phyloP scores from a whole-genome alignment of 208 protist genomes.

The Herpetomonas samuelpessoai region DNA sequence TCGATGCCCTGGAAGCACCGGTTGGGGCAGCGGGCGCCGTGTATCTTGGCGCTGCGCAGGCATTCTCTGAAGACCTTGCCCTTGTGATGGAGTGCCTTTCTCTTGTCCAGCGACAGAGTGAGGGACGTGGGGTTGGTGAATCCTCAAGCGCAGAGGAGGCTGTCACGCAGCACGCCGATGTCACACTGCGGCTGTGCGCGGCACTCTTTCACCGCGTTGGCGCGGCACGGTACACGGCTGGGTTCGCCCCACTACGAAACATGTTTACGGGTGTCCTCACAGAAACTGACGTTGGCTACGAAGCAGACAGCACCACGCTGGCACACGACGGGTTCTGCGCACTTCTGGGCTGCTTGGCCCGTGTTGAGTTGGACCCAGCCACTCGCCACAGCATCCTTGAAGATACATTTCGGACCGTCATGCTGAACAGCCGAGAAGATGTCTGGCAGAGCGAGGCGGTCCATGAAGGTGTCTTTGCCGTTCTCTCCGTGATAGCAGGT shows the following conservation, averaged over 20 bases:
- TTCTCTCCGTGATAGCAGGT: not conserved
- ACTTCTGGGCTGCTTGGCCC: slow-evolving; percentile 27
- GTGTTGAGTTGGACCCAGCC: slow-evolving; percentile 20
- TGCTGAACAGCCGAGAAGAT: slow-evolving; percentile 11
- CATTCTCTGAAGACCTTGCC: not conserved
- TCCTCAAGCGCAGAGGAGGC: no score
- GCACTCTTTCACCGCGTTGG: slow-evolving; percentile 16
- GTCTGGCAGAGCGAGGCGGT: slow-evolving; percentile 35
- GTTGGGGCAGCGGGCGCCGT: no score
- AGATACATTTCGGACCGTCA: slow-evolving; percentile 15
- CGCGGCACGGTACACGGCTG: slow-evolving; percentile 26
- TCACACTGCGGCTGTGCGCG: not conserved
- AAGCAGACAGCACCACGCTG: not conserved
- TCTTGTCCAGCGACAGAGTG: not conserved
- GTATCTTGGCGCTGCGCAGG: no score
- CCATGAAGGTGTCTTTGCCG: slow-evolving; percentile 22
- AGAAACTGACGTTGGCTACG: slow-evolving; percentile 39
- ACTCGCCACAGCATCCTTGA: slow-evolving; percentile 20
- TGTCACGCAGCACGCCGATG: no score
- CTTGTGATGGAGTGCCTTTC: not conserved
- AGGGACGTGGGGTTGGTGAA: not conserved
- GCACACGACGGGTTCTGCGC: slow-evolving; percentile 22
- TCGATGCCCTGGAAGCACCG: not conserved
- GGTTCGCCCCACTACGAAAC: slow-evolving; percentile 19
- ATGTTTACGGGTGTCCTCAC: slow-evolving; percentile 27